phyloP scores from a whole-genome alignment of 2,329 filamentous ascomycete species.

The Didymellaceae sp. region DNA sequence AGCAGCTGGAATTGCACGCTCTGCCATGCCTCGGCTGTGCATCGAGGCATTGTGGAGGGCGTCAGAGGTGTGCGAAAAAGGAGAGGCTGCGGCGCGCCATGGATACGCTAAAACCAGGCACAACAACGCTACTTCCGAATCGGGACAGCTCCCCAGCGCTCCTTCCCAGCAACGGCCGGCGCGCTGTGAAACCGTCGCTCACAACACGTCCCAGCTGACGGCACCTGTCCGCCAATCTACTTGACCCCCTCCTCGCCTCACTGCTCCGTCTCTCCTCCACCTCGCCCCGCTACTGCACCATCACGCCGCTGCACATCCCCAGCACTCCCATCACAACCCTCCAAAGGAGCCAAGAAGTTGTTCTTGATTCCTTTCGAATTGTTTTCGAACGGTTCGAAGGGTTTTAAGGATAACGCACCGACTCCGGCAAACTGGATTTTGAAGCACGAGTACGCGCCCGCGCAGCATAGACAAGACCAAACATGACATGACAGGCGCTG shows the following conservation, averaged over 20 bases:
- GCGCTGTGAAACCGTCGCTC: conserved; percentile 30
- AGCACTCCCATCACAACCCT: conserved; percentile 32
- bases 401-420: conserved; percentile 73
- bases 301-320: conserved; percentile 36
- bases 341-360: conserved; percentile 55
- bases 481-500: conserved; percentile 14
- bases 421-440: conserved; percentile 99
- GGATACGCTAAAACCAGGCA: conserved; percentile 26
- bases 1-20: conserved; percentile 23
- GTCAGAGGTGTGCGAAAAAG: conserved; percentile 24
- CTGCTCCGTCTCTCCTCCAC: conserved; percentile 46
- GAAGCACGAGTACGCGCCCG: conserved; percentile 81
- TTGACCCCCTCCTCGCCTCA: conserved; percentile 42
- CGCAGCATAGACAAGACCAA: background rate
- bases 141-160: conserved; percentile 31
- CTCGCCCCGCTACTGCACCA: conserved; percentile 47
- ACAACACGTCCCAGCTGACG: conserved; percentile 37
- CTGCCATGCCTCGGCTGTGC: conserved; percentile 34
- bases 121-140: conserved; percentile 30
- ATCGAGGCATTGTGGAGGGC: conserved; percentile 12
- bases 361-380: conserved; percentile 73
- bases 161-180: conserved; percentile 26
- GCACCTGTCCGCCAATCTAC: conserved; percentile 42
- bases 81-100: conserved; percentile 27
- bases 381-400: conserved; percentile 60